Evolutionary conservation across 441 rosid species (phyloP).

Genomic region (Dalechampia spathulata): DNA sequence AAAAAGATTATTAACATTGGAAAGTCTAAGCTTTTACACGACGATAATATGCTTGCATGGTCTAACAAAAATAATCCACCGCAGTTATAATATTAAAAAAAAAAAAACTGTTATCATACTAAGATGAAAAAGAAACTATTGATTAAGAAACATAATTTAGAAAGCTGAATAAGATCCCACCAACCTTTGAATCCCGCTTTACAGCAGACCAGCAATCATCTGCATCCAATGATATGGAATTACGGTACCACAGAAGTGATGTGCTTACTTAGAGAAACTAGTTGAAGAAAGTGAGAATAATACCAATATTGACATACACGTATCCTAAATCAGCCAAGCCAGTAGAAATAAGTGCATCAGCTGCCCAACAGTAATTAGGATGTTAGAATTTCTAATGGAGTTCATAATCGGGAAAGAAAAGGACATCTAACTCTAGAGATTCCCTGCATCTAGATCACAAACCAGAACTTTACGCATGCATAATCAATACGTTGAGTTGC

Average conservation of each 20-base stretch:
- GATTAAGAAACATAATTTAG: background rate
- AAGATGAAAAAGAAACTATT: background rate
- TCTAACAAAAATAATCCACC: background rate
- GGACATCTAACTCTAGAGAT: background rate
- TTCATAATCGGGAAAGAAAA: background rate
- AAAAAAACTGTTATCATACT: no score
- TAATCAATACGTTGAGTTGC: background rate
- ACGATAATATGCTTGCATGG: background rate
- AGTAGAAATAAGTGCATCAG: conserved; percentile 79
- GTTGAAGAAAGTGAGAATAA: conserved; percentile 10
- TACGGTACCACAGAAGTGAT: conserved; percentile 17
- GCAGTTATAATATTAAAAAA: background rate
- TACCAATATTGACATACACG: conserved; percentile 80
- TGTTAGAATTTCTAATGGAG: conserved; percentile 20
- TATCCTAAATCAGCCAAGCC: conserved; percentile 94
- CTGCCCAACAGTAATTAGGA: conserved; percentile 31
- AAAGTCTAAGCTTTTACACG: background rate
- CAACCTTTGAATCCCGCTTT: conserved; percentile 55
- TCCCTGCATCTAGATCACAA: background rate
- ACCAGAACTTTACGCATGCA: background rate
- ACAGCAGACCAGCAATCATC: conserved; percentile 92
- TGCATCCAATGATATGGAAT: conserved; percentile 28
- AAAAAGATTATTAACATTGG: background rate
- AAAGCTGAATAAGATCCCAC: conserved; percentile 3
- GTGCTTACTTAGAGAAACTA: conserved; percentile 5